Evolutionary conservation across 1,284 basidiomycete species (phyloP), one percentile per base, ranked within the genome.

Genomic region (Cerioporus squamosus): DNA sequence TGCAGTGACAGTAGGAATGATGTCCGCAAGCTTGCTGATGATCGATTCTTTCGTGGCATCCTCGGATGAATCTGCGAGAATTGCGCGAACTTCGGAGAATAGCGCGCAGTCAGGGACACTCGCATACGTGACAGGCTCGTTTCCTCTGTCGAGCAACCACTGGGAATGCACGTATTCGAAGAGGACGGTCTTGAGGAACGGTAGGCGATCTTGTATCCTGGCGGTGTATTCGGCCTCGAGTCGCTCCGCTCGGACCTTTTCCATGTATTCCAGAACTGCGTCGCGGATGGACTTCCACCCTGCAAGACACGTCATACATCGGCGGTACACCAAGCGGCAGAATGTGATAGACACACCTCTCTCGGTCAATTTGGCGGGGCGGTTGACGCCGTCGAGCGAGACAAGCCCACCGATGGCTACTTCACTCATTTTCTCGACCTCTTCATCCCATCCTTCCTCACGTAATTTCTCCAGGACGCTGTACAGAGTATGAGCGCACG

Each of bases 391-490:
- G 33, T 36, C 33, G 33, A 36, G 33, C 33, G 33, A 36, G 9
- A 10, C 33, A 36, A 36, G 33, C 33, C 10, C 12, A 15, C 10
- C 3, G 9, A 12, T 36, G 33, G 8, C 10, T 12, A 10, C 3
- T 2, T 20, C 6, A 14, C 20, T 20, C 22, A 31, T 43, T 18
- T 44, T 39, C 9, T 46, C 44, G 2, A 51, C 33, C 26, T 44
- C 44, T 14, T 57, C 36, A 4, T 39, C 50, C 55, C 55, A 57
- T 12, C 55, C 55, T 43, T 57, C 55, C n/a, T 47, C 44, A 18
- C 50, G 44, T 5, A 57, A 50, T n/a, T 29, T 51, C 24, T 24
- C 50, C 7, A 33, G 14, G 20, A 57, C 50, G 5, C 55, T 57
- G 17, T 29, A 14, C 31, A 26, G 20, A 8, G 20, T 4, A 39